These are phyloP conservation scores for Candida verbasci DNA, from an alignment of 805 yeast genomes.

Conservation along the genomic window DNA sequence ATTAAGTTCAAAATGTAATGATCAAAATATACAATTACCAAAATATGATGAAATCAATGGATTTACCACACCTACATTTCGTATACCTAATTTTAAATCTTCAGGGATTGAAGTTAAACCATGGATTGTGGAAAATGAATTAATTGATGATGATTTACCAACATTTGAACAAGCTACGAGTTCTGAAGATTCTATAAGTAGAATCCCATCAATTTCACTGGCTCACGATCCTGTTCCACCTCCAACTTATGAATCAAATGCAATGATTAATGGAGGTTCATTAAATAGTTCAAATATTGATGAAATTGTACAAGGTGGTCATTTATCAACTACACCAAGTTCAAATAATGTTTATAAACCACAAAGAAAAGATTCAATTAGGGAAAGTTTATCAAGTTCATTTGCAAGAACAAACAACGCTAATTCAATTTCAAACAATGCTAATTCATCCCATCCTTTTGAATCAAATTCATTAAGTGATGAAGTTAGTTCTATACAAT, in stretches of 20 bases:
- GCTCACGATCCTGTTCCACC: conserved; percentile 26
- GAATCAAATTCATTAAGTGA: conserved; percentile 3
- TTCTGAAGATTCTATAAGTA: conserved; percentile 35
- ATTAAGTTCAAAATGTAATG: conserved; percentile 39
- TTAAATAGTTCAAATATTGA: background rate
- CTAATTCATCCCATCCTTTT: background rate
- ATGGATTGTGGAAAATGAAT: conserved; percentile 13
- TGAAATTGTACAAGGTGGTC: background rate
- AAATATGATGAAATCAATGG: conserved; percentile 26
- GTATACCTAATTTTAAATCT: conserved; percentile 18
- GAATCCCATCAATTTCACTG: conserved; percentile 23
- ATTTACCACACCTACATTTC: conserved; percentile 40
- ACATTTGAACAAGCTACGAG: conserved; percentile 66
- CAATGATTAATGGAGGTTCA: background rate
- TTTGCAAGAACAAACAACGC: conserved; percentile 2
- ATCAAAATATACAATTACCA: conserved; percentile 37
- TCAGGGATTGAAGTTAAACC: conserved; percentile 30
- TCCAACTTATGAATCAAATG: conserved; percentile 24
- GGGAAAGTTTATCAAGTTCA: conserved; percentile 5
- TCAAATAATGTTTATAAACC: background rate
- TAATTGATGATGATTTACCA: conserved; percentile 39
- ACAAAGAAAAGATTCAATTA: conserved; percentile 3
- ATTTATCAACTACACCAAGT: background rate
- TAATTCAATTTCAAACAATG: background rate
- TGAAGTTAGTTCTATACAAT: conserved; percentile 1